These are phyloP conservation scores for Pythium rishiriense DNA, from an alignment of 352 stramenopile genomes.

Conservation along the genomic window DNA sequence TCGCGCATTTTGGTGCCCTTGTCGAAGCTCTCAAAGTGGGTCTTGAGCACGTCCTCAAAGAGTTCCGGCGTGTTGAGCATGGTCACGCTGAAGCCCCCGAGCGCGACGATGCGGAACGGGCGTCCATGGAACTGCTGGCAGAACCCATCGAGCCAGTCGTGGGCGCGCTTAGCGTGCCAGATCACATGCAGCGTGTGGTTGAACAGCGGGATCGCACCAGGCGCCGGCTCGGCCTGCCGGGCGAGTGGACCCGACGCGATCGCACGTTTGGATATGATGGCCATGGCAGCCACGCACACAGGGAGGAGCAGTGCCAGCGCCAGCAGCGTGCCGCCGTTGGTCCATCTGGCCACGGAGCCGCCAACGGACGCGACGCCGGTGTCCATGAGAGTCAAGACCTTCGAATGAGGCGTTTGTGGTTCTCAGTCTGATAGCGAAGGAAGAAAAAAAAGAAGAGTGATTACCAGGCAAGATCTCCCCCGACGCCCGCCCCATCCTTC, in stretches of 20 bases:
- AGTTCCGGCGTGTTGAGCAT: conserved; percentile 24
- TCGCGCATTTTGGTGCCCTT: conserved; percentile 21
- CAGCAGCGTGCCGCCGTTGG: too few relatives aligned
- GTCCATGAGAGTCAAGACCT: too few relatives aligned
- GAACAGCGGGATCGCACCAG: conserved; percentile 9
- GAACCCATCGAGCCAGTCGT: conserved; percentile 24
- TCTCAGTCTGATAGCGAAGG: background rate
- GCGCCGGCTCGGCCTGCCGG: conserved; percentile 2
- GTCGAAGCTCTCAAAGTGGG: conserved; percentile 30
- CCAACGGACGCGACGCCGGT: too few relatives aligned
- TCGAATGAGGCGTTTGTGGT: too few relatives aligned
- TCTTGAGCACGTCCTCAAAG: conserved; percentile 34
- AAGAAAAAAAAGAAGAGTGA: background rate
- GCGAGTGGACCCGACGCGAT: too few relatives aligned
- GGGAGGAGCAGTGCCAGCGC: too few relatives aligned
- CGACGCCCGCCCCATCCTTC: background rate
- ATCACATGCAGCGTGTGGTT: conserved; percentile 18
- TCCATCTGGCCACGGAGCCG: too few relatives aligned
- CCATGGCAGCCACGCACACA: too few relatives aligned
- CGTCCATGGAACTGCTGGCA: conserved; percentile 2
- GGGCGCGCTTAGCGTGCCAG: background rate
- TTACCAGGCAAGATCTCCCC: background rate
- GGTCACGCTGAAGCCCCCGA: conserved; percentile 1
- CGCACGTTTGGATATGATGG: background rate
- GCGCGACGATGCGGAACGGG: conserved; percentile 15